Evolutionary conservation across 2,329 filamentous ascomycete genomes (phyloP).

Genomic region (Cadophora gregata): DNA sequence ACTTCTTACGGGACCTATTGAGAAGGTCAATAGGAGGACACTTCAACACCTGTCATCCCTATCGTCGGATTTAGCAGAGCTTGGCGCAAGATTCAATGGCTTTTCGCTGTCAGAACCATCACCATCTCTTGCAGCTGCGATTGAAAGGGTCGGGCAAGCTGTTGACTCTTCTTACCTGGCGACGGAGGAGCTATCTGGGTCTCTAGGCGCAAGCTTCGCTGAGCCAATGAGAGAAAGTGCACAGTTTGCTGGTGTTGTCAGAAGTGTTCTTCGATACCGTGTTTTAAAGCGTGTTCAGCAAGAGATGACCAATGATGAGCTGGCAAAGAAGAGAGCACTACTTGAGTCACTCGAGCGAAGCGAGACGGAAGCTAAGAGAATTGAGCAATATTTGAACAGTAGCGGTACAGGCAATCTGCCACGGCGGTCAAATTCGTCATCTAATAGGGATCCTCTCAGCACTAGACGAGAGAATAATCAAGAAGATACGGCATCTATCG

Average conservation of each 20-base stretch:
- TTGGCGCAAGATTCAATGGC: slow-evolving; percentile 95
- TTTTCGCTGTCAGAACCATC: slow-evolving; percentile 95
- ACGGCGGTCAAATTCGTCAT: slow-evolving; percentile 68
- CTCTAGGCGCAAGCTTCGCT: slow-evolving; percentile 90
- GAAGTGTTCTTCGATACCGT: slow-evolving; percentile 85
- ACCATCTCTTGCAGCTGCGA: slow-evolving; percentile 85
- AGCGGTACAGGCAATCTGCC: slow-evolving; percentile 68
- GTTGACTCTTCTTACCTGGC: slow-evolving; percentile 96
- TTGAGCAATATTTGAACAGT: slow-evolving; percentile 87
- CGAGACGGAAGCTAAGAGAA: slow-evolving; percentile 88
- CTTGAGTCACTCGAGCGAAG: slow-evolving; percentile 92
- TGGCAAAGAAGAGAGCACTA: slow-evolving; percentile 82
- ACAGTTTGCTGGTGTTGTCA: slow-evolving; percentile 94
- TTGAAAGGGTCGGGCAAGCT: slow-evolving; percentile 92
- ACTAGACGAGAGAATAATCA: slow-evolving; percentile 57
- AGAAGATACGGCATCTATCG: slow-evolving; percentile 88
- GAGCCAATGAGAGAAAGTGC: slow-evolving; percentile 98
- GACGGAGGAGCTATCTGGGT: slow-evolving; percentile 86
- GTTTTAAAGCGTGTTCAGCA: slow-evolving; percentile 95
- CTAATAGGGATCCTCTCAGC: slow-evolving; percentile 57
- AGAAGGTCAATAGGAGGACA: slow-evolving; percentile 92
- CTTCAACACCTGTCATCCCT: slow-evolving; percentile 84
- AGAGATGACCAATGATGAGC: slow-evolving; percentile 93
- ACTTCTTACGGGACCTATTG: slow-evolving; percentile 89
- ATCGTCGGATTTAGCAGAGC: slow-evolving; percentile 86